These are phyloP conservation scores for Geranomyces michiganensis DNA, from an alignment of 192 early-diverging fungal genomes.

Conservation along the genomic window DNA sequence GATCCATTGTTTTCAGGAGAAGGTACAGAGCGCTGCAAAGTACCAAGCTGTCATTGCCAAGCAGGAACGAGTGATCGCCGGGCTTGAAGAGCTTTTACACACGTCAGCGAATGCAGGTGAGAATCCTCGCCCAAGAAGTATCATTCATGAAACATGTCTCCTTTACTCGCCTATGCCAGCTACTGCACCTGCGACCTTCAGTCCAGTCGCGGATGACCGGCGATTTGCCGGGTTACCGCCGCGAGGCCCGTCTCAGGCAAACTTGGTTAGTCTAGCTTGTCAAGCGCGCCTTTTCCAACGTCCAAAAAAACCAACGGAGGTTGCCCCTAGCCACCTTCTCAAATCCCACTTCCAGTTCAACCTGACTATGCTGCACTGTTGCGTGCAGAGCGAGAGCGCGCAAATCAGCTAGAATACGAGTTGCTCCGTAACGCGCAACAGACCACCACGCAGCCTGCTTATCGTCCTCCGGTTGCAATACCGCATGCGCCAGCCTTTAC, in stretches of 20 bases:
- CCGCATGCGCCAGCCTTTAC: background rate
- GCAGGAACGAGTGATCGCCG: slow-evolving; percentile 48
- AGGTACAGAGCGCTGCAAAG: slow-evolving; percentile 24
- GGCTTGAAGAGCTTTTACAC: slow-evolving; percentile 39
- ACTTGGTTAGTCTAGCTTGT: background rate
- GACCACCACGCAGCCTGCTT: slow-evolving; percentile 14
- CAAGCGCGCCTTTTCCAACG: background rate
- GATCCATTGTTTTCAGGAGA: slow-evolving; percentile 18
- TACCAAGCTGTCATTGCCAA: slow-evolving; percentile 39
- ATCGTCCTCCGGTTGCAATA: background rate
- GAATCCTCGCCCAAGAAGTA: no score
- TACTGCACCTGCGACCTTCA: no score
- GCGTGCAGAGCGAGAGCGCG: background rate
- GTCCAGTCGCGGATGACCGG: background rate
- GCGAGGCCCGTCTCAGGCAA: background rate
- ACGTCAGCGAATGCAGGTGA: slow-evolving; percentile 4
- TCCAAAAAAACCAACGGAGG: no score
- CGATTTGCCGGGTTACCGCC: background rate
- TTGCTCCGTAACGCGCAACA: background rate
- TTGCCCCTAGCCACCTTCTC: background rate
- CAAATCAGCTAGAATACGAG: background rate
- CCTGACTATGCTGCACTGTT: no score
- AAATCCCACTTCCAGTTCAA: background rate
- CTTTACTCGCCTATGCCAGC: no score
- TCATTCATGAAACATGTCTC: no score